These are phyloP conservation scores for Plasmopara muralis DNA, from an alignment of 352 stramenopile genomes.

Conservation along the genomic window DNA sequence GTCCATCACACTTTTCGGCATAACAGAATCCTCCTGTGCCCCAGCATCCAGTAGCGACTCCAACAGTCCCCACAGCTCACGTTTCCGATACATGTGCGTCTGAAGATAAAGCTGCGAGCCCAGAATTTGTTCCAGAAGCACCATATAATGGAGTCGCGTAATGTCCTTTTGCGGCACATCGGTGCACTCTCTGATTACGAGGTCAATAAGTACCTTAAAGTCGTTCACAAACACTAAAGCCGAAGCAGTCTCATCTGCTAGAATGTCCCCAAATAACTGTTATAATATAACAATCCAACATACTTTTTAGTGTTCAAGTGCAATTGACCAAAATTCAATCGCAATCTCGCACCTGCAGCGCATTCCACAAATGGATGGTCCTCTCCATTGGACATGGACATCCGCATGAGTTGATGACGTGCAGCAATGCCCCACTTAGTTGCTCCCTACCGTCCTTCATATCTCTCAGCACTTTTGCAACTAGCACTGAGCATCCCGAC, in stretches of 20 bases:
- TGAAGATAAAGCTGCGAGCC: slow-evolving; percentile 41
- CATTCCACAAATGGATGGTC: slow-evolving; percentile 39
- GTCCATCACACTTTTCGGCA: slow-evolving; percentile 29
- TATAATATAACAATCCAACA: neutral
- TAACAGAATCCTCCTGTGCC: slow-evolving; percentile 28
- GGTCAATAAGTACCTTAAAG: slow-evolving; percentile 66
- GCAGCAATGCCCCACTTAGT: slow-evolving; percentile 55
- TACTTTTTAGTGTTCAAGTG: neutral
- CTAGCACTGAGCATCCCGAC: slow-evolving; percentile 28
- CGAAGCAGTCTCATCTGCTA: slow-evolving; percentile 35
- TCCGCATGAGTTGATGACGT: slow-evolving; percentile 80
- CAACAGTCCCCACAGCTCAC: slow-evolving; percentile 41
- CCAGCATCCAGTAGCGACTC: slow-evolving; percentile 41
- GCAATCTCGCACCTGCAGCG: slow-evolving; percentile 33
- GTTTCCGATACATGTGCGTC: slow-evolving; percentile 49
- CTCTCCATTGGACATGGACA: slow-evolving; percentile 43
- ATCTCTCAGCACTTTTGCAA: slow-evolving; percentile 40
- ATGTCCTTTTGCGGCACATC: slow-evolving; percentile 51
- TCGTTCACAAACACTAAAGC: slow-evolving; percentile 65
- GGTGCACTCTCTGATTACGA: slow-evolving; percentile 53
- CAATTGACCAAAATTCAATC: neutral
- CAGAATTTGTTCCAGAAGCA: slow-evolving; percentile 40
- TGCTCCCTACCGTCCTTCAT: slow-evolving; percentile 55
- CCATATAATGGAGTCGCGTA: slow-evolving; percentile 36
- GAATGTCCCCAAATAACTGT: slow-evolving; percentile 53